Percentiles rank a stretch among this genome's conserved stretches.
These are phyloP conservation scores for Suillus plorans DNA, from an alignment of 768 basidiomycete species.

Conservation along the genomic window DNA sequence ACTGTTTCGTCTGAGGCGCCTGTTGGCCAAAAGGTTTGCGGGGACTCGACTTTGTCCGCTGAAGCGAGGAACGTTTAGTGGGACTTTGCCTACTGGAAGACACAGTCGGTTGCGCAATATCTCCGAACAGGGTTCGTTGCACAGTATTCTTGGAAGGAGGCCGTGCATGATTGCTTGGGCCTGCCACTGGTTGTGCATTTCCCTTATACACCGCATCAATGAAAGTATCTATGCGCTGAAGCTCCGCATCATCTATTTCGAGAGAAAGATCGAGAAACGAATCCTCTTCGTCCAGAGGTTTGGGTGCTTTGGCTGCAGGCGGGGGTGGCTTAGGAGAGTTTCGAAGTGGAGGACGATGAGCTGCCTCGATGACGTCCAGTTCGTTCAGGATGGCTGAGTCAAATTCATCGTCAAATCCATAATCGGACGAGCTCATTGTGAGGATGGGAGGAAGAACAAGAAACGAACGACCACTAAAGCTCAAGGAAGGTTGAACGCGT, in stretches of 20 bases:
- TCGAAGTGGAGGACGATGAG: conserved; percentile 33
- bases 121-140: conserved; percentile 71
- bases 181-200: conserved; percentile 41
- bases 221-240: conserved; percentile 53
- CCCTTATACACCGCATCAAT: conserved; percentile 48
- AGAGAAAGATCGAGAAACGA: conserved; percentile 53
- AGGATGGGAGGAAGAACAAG: background rate
- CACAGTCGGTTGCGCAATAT: conserved; percentile 39
- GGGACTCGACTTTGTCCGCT: conserved; percentile 42
- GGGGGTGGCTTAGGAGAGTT: conserved; percentile 18
- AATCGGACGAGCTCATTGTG: conserved; percentile 70
- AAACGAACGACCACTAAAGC: background rate
- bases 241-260: conserved; percentile 55
- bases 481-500: background rate
- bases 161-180: conserved; percentile 27
- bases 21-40: conserved; percentile 51
- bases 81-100: conserved; percentile 28
- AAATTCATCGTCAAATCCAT: conserved; percentile 68
- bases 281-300: conserved; percentile 37
- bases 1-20: conserved; percentile 71
- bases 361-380: conserved; percentile 72
- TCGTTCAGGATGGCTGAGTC: conserved; percentile 59
- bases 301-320: background rate
- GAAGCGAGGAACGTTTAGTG: conserved; percentile 35
- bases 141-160: conserved; percentile 38